Conservation (phyloP, 257 asterid genomes). For the Salvia hispanica region DNA sequence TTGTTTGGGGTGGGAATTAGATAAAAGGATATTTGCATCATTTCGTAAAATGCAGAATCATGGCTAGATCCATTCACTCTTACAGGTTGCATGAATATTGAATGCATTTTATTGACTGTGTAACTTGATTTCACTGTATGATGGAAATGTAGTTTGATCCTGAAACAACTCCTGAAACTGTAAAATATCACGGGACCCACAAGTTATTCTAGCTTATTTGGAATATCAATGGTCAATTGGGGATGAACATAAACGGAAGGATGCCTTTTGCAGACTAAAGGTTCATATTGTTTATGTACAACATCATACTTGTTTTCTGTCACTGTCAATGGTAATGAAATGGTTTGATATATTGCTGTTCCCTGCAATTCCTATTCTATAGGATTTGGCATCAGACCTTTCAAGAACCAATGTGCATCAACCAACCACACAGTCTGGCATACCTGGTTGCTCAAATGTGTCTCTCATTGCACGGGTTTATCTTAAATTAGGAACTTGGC, state of each 20-base stretch:
- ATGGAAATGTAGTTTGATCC: slow-evolving; percentile 77
- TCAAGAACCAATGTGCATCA: slow-evolving; percentile 66
- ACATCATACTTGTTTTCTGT: slow-evolving; percentile 7
- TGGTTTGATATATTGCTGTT: slow-evolving; percentile 14
- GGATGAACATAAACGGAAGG: slow-evolving; percentile 91
- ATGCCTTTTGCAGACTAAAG: slow-evolving; percentile 85
- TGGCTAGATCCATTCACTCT: too few species aligned
- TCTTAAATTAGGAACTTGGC: slow-evolving; percentile 89
- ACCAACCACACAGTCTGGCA: slow-evolving; percentile 60
- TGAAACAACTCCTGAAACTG: slow-evolving; percentile 76
- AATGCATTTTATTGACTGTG: slow-evolving; percentile 4
- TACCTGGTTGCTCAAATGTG: slow-evolving; percentile 58
- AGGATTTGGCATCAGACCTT: slow-evolving; percentile 91
- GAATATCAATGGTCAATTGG: slow-evolving; percentile 99
- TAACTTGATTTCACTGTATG: slow-evolving; percentile 26
- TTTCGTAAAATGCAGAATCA: too few species aligned
- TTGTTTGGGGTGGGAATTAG: too few species aligned
- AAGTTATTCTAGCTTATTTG: slow-evolving; percentile 91
- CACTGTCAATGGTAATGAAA: slow-evolving; percentile 1
- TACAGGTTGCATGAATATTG: slow-evolving; percentile 62
- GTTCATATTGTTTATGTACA: slow-evolving; percentile 40
- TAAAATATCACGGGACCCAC: slow-evolving; percentile 93
- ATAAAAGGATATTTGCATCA: too few species aligned
- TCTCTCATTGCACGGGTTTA: slow-evolving; percentile 89
- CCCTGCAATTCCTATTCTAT: slow-evolving; percentile 34